Percentiles rank a stretch among this genome's conserved stretches.
Conservation (phyloP, 2,329 filamentous ascomycete genomes). For the Aspergillus neoniger region DNA sequence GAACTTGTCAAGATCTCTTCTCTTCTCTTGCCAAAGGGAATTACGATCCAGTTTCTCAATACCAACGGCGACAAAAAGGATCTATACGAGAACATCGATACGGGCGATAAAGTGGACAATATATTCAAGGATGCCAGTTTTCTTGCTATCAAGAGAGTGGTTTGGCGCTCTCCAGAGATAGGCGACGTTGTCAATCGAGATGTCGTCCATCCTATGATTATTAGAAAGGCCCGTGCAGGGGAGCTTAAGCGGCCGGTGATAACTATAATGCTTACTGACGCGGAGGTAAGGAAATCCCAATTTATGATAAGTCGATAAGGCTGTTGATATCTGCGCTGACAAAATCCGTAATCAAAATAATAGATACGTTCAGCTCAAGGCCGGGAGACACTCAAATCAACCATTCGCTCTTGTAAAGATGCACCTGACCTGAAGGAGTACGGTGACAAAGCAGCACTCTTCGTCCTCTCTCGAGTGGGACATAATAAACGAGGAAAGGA, state of each 20-base stretch:
- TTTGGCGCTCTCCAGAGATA: neutral
- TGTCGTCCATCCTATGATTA: neutral
- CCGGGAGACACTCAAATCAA: neutral
- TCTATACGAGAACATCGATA: neutral
- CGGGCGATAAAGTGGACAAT: neutral
- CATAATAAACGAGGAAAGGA: neutral
- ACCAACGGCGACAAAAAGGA: neutral
- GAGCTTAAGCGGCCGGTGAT: neutral
- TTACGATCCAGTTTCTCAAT: neutral
- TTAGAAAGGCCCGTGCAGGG: neutral
- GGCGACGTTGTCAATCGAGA: neutral
- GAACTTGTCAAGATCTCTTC: neutral
- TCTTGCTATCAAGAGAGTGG: neutral
- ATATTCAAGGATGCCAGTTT: neutral
- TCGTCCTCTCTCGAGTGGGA: neutral
- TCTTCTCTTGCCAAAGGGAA: neutral
- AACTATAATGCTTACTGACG: neutral
- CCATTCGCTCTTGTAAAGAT: neutral
- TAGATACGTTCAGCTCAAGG: neutral
- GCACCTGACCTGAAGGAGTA: neutral
- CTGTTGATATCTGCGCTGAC: too few relatives aligned
- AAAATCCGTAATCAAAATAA: neutral
- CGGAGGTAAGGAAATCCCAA: neutral
- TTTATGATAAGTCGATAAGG: too few relatives aligned
- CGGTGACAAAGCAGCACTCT: neutral